phyloP scores from a whole-genome alignment of 2,329 filamentous ascomycete genomes.

The Clonostachys sp. region DNA sequence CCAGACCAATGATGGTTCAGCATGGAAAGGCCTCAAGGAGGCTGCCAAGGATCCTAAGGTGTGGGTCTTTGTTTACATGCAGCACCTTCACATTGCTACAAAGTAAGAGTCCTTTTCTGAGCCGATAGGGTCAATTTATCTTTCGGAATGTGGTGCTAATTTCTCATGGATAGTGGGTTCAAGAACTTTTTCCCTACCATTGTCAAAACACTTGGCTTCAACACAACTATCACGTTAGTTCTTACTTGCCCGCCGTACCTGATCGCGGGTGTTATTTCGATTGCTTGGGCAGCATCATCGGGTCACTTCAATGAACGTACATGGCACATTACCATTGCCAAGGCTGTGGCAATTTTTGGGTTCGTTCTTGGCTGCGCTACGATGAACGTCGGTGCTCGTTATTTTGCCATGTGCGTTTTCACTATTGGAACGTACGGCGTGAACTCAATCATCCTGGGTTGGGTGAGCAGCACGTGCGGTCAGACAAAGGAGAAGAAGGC shows the following conservation, averaged over 20 bases:
- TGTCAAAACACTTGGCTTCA: conserved; percentile 27
- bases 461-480: conserved; percentile 25
- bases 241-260: conserved; percentile 29
- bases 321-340: conserved; percentile 37
- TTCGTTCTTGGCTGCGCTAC: conserved; percentile 16
- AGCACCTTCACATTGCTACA: conserved; percentile 44
- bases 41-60: conserved; percentile 38
- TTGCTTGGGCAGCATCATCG: conserved; percentile 25
- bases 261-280: conserved; percentile 8
- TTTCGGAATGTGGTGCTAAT: no score
- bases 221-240: conserved; percentile 32
- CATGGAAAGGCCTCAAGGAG: conserved; percentile 34
- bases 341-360: conserved; percentile 24
- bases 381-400: conserved; percentile 18
- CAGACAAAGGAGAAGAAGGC: conserved; percentile 34
- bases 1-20: conserved; percentile 29
- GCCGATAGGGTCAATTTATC: no score
- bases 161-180: conserved; percentile 30
- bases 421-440: conserved; percentile 20
- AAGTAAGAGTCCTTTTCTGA: conserved; percentile 10
- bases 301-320: conserved; percentile 41
- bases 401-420: conserved; percentile 20
- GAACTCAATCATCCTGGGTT: conserved; percentile 29
- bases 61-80: conserved; percentile 45
- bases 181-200: conserved; percentile 18